Conservation (phyloP, 1,139 yeast species). For the Taiozyma sp. region DNA sequence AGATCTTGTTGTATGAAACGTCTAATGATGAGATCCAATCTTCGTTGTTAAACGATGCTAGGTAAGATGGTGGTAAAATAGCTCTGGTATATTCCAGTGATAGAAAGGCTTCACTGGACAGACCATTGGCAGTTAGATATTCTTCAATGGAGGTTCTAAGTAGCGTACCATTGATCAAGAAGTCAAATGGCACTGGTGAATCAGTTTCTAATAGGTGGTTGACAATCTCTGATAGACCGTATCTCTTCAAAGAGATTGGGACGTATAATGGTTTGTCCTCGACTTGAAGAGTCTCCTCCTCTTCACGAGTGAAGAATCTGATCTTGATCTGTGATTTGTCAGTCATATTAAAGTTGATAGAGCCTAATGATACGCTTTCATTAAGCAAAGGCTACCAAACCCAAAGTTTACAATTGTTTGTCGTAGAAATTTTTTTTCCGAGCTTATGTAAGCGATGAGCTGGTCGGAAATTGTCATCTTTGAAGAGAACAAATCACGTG, state of each 20-base stretch:
- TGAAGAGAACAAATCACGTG: not conserved
- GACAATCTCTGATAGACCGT: constrained; percentile 91
- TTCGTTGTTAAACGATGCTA: constrained; percentile 85
- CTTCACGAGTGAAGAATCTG: constrained; percentile 82
- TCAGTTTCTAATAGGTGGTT: constrained; percentile 71
- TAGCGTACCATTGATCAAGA: constrained; percentile 79
- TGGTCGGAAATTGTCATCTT: constrained; percentile 1
- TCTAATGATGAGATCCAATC: constrained; percentile 90
- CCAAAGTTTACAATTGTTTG: not conserved
- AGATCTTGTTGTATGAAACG: constrained; percentile 43
- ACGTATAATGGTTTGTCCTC: constrained; percentile 85
- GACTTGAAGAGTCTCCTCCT: constrained; percentile 64
- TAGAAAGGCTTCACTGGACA: constrained; percentile 77
- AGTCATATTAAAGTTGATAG: constrained; percentile 19
- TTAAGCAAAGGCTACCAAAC: not conserved
- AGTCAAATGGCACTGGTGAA: constrained; percentile 82
- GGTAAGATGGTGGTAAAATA: constrained; percentile 86
- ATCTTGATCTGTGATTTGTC: constrained; percentile 60
- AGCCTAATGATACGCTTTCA: not conserved
- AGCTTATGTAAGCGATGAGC: constrained; percentile 3
- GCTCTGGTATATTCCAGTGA: constrained; percentile 89
- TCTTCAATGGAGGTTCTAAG: constrained; percentile 76
- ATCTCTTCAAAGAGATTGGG: constrained; percentile 81
- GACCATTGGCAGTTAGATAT: constrained; percentile 69
- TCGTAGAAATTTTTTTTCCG: not conserved